Conservation (phyloP, 2,329 filamentous ascomycete genomes). For the Pseudogymnoascus sp. region DNA sequence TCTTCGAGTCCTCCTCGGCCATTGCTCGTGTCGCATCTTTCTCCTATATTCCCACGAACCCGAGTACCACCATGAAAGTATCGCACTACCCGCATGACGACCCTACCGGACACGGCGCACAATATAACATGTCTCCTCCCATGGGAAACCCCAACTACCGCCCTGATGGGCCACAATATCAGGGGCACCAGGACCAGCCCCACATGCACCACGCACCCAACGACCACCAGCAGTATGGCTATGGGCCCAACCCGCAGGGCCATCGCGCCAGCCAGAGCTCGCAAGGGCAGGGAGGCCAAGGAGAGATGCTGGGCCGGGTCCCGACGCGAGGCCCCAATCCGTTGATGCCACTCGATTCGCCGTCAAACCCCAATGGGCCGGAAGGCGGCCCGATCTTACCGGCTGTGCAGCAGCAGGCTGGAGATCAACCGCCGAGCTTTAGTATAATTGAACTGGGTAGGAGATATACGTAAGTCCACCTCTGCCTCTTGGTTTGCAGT, state of each 20-base stretch:
- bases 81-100: conserved; percentile 5
- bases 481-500: not conserved
- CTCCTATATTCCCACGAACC: not conserved
- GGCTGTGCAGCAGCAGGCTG: not conserved
- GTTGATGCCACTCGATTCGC: conserved; percentile 1
- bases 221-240: conserved; percentile 2
- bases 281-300: not conserved
- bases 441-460: conserved; percentile 8
- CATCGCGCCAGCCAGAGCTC: conserved; percentile 1
- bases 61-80: not conserved
- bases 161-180: not conserved
- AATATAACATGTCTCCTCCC: conserved; percentile 4
- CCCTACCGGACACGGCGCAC: not conserved
- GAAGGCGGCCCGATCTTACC: not conserved
- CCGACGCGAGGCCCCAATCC: not conserved
- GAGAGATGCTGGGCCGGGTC: not conserved
- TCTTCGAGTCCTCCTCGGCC: not conserved
- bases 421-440: not conserved
- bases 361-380: not conserved
- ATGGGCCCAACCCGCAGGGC: not conserved
- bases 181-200: not conserved
- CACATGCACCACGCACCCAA: not conserved
- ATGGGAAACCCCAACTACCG: not conserved
- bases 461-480: conserved; percentile 5
- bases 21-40: not conserved